Evolutionary conservation across 768 basidiomycete species (phyloP).

Genomic region (Amanita thiersii): DNA sequence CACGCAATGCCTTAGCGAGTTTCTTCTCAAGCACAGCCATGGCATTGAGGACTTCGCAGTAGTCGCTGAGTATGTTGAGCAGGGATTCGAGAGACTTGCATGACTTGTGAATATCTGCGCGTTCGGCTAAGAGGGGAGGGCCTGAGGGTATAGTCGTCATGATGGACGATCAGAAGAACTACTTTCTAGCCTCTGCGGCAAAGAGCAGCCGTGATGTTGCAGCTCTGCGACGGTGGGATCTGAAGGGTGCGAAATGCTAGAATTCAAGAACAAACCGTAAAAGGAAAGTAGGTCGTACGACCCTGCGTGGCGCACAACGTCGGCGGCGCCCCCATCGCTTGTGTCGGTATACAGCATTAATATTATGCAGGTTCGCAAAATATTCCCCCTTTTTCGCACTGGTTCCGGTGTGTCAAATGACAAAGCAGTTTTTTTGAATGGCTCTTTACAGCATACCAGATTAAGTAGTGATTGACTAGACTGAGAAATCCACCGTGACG

Average conservation of each 20-base stretch:
- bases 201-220: no score
- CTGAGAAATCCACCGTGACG: no score
- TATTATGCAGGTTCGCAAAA: no score
- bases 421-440: no score
- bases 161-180: slow-evolving; percentile 2
- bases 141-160: slow-evolving; percentile 4
- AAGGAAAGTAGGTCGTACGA: slow-evolving; percentile 4
- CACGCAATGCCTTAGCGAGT: slow-evolving; percentile 60
- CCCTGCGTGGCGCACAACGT: not conserved
- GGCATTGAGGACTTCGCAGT: slow-evolving; percentile 61
- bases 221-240: no score
- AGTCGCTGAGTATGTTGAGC: slow-evolving; percentile 60
- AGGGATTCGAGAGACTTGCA: slow-evolving; percentile 71
- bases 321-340: not conserved
- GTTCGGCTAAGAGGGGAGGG: slow-evolving; percentile 38
- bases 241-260: no score
- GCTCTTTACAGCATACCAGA: no score
- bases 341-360: no score
- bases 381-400: no score
- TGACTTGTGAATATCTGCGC: slow-evolving; percentile 70
- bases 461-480: no score
- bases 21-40: slow-evolving; percentile 66
- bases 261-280: not conserved
- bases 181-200: no score
- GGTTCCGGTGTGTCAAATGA: no score